phyloP scores from a whole-genome alignment of 176 grass and related monocot genomes.

The Thalia dealbata region DNA sequence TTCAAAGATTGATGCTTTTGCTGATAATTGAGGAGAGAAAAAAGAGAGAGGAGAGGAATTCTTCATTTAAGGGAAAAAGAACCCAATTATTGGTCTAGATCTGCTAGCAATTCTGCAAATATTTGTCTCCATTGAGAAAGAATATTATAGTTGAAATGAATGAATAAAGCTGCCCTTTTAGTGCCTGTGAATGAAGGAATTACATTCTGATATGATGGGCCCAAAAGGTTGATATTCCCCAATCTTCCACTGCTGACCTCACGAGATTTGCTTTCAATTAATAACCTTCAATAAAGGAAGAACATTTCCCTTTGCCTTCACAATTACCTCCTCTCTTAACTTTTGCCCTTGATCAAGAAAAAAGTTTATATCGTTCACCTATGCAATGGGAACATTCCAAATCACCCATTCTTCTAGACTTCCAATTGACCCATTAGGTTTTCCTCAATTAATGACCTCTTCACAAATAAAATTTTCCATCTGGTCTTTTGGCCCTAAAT shows the following conservation, averaged over 20 bases:
- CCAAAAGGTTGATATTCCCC: constrained; percentile 6
- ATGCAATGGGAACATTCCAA: too few relatives aligned
- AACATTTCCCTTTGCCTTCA: neutral
- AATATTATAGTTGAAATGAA: neutral
- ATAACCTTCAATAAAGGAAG: constrained; percentile 11
- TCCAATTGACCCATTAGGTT: too few relatives aligned
- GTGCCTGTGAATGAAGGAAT: constrained; percentile 42
- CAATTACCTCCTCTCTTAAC: neutral
- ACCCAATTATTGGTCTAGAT: too few relatives aligned
- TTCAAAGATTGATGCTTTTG: too few relatives aligned
- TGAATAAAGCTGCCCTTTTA: neutral
- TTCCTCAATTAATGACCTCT: too few relatives aligned
- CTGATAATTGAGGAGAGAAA: too few relatives aligned
- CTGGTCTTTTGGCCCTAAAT: too few relatives aligned
- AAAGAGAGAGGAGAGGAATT: too few relatives aligned
- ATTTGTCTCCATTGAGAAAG: neutral
- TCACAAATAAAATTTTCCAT: too few relatives aligned
- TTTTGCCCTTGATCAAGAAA: neutral
- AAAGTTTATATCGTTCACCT: too few relatives aligned
- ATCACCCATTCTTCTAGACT: too few relatives aligned
- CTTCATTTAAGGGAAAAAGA: neutral
- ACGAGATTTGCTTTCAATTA: constrained; percentile 9
- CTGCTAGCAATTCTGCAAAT: too few relatives aligned
- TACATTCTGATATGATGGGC: constrained; percentile 37
- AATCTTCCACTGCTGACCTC: constrained; percentile 21